These are phyloP conservation scores for Acanthamoeba sp. DNA, from an alignment of 208 protist species.

Conservation along the genomic window DNA sequence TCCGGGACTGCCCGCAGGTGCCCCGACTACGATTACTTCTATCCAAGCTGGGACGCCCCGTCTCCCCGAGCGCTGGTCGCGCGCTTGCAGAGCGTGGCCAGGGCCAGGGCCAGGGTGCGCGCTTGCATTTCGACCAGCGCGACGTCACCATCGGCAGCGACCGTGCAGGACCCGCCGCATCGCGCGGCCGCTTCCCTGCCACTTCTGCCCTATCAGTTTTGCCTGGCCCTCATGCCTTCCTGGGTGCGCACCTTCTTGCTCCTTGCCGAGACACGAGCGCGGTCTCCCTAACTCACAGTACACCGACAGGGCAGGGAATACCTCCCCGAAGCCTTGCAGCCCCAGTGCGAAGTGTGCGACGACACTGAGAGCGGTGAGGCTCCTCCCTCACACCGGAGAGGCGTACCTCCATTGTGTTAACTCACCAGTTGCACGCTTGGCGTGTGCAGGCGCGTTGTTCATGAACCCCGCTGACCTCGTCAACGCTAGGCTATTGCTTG, in stretches of 20 bases:
- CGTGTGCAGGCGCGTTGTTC: constrained; percentile 11
- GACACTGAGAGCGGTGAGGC: not conserved
- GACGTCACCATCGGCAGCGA: not conserved
- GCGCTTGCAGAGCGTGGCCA: not conserved
- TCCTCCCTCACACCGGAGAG: not conserved
- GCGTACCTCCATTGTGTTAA: not conserved
- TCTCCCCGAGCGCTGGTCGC: constrained; percentile 21
- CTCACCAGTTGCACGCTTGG: not conserved
- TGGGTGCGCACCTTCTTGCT: not conserved
- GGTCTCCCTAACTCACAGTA: not conserved
- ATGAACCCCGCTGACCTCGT: constrained; percentile 41
- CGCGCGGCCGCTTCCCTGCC: not conserved
- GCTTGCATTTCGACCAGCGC: not conserved
- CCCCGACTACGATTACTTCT: constrained; percentile 47
- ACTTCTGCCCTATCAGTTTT: constrained; percentile 46
- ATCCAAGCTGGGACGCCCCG: constrained; percentile 27
- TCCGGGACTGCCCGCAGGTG: not conserved
- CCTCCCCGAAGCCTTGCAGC: constrained; percentile 2
- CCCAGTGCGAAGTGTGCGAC: not conserved
- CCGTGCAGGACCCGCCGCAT: not conserved
- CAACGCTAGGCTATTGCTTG: not conserved
- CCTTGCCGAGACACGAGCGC: not conserved
- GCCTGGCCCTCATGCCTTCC: constrained; percentile 27
- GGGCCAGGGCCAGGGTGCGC: not conserved
- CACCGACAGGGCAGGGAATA: not conserved